Conservation (phyloP, 495 filamentous ascomycete genomes). For the Penicillium arizonense region DNA sequence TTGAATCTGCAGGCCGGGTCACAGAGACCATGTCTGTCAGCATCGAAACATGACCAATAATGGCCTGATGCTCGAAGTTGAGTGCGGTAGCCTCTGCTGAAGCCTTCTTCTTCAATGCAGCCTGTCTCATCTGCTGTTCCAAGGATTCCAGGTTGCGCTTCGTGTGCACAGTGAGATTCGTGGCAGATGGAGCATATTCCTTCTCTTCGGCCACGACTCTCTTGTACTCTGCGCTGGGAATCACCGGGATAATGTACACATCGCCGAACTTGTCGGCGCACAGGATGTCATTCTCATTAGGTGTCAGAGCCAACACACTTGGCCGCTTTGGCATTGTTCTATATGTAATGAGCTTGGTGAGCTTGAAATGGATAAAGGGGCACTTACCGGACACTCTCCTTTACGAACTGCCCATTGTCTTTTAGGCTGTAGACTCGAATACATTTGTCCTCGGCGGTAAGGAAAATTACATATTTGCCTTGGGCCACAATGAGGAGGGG, state of each 20-base stretch:
- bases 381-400: slow-evolving; percentile 70
- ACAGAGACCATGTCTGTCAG: slow-evolving; percentile 70
- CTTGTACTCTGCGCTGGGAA: slow-evolving; percentile 44
- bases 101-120: slow-evolving; percentile 26
- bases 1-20: slow-evolving; percentile 23
- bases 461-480: slow-evolving; percentile 65
- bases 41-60: slow-evolving; percentile 93
- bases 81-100: slow-evolving; percentile 41
- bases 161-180: slow-evolving; percentile 77
- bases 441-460: slow-evolving; percentile 87
- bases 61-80: slow-evolving; percentile 66
- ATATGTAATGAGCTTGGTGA: slow-evolving; percentile 10
- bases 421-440: slow-evolving; percentile 76
- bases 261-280: slow-evolving; percentile 94
- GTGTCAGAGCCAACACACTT: slow-evolving; percentile 66
- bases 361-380: background rate
- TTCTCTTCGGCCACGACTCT: slow-evolving; percentile 22
- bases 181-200: slow-evolving; percentile 58
- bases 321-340: slow-evolving; percentile 90
- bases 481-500: slow-evolving; percentile 58
- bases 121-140: slow-evolving; percentile 63
- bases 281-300: slow-evolving; percentile 67
- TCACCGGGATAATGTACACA: slow-evolving; percentile 83
- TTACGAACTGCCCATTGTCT: slow-evolving; percentile 56
- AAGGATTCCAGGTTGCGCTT: slow-evolving; percentile 72